Conservation (phyloP, 1,284 basidiomycete species). For the Cutaneotrichosporon mucoides region DNA sequence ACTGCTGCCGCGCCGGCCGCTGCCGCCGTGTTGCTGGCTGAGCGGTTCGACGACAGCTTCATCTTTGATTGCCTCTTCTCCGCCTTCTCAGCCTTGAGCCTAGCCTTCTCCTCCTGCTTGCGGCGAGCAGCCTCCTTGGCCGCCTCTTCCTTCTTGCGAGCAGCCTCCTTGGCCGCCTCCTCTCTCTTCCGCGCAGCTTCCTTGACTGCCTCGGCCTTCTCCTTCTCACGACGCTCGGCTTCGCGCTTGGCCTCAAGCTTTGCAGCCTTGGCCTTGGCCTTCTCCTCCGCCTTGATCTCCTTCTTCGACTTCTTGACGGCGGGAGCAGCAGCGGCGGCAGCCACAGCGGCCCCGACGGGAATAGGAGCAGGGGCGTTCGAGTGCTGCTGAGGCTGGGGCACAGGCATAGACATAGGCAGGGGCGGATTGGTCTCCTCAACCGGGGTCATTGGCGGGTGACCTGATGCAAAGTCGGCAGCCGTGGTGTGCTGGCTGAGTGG, state of each 20-base stretch:
- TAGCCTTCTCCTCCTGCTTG: conserved; percentile 17
- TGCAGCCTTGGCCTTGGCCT: conserved; percentile 25
- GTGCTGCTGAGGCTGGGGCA: background rate
- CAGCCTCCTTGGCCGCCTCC: conserved; percentile 14
- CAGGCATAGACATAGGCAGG: background rate
- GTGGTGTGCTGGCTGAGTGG: conserved; percentile 34
- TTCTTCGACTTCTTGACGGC: conserved; percentile 63
- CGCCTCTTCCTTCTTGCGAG: conserved; percentile 16
- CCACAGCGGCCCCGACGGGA: background rate
- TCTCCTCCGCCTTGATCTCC: conserved; percentile 64
- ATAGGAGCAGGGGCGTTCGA: background rate
- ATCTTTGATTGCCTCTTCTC: conserved; percentile 11
- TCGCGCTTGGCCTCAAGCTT: conserved; percentile 16
- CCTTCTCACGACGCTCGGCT: conserved; percentile 17
- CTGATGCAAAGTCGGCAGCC: conserved; percentile 13
- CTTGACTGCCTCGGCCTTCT: background rate
- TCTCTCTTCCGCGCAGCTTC: conserved; percentile 18
- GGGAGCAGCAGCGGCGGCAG: background rate
- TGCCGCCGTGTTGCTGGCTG: background rate
- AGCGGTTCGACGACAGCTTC: background rate
- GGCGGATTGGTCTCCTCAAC: background rate
- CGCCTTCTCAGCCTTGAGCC: conserved; percentile 21
- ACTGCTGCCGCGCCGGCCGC: background rate
- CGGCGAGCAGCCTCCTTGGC: conserved; percentile 15
- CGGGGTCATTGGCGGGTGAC: conserved; percentile 2